Evolutionary conservation across 305 asterid genomes (phyloP).

Genomic region (Euphrasia arctica): DNA sequence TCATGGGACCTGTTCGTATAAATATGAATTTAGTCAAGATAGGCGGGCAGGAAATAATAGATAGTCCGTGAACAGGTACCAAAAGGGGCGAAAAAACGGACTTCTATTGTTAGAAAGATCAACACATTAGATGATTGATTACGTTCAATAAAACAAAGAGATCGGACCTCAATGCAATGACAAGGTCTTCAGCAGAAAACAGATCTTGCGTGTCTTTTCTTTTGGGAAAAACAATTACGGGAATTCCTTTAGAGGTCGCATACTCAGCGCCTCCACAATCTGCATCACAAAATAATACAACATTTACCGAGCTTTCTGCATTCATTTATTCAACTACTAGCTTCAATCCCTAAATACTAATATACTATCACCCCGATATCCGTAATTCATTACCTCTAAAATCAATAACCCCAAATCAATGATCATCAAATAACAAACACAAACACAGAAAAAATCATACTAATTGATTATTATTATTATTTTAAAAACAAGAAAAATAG

Average conservation of each 20-base stretch:
- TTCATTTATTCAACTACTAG: neutral
- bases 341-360: neutral
- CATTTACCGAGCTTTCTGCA: too few relatives aligned
- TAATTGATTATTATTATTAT: too few relatives aligned
- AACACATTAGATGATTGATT: too few relatives aligned
- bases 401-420: too few relatives aligned
- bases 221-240: slow-evolving; percentile 51
- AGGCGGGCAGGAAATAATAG: neutral
- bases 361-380: too few relatives aligned
- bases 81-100: too few relatives aligned
- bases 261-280: slow-evolving; percentile 80
- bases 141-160: too few relatives aligned
- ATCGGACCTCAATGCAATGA: slow-evolving; percentile 45
- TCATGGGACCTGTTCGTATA: slow-evolving; percentile 39
- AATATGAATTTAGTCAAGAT: neutral
- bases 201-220: slow-evolving; percentile 34
- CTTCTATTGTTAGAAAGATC: too few relatives aligned
- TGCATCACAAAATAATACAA: slow-evolving; percentile 21
- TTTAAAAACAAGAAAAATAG: neutral
- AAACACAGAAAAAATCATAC: neutral
- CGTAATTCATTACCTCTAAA: too few relatives aligned
- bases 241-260: slow-evolving; percentile 54
- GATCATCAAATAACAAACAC: neutral
- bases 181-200: slow-evolving; percentile 51
- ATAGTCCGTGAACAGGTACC: too few relatives aligned